Evolutionary conservation across 768 basidiomycete species (phyloP).

Genomic region (Pluteus cervinus): DNA sequence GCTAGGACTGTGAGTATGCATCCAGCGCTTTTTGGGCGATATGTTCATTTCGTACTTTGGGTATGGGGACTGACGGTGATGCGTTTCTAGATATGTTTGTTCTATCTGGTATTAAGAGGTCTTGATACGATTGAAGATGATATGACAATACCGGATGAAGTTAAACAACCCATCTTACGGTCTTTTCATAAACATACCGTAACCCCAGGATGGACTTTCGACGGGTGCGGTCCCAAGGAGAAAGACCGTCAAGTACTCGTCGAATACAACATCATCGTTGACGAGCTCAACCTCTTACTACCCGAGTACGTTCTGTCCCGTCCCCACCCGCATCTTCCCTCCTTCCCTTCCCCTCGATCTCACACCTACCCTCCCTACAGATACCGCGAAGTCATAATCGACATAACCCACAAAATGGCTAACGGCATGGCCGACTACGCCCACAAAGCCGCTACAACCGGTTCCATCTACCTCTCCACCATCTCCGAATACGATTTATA

Average conservation of each 20-base stretch:
- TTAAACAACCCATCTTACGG: conserved; percentile 83
- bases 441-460: conserved; percentile 70
- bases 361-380: conserved; percentile 24
- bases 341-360: conserved; percentile 4
- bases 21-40: conserved; percentile 1
- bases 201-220: conserved; percentile 82
- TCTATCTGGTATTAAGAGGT: conserved; percentile 90
- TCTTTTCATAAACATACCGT: conserved; percentile 75
- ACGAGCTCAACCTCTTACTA: conserved; percentile 68
- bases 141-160: conserved; percentile 84
- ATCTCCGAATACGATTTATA: conserved; percentile 92
- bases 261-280: conserved; percentile 75
- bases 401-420: conserved; percentile 84
- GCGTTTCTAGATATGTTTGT: conserved; percentile 72
- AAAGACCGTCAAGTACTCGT: conserved; percentile 83
- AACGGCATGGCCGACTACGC: conserved; percentile 95
- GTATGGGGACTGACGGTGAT: neutral
- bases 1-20: conserved; percentile 73
- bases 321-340: conserved; percentile 5
- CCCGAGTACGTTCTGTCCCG: conserved; percentile 41
- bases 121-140: conserved; percentile 99
- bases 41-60: neutral
- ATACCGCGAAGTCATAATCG: conserved; percentile 77
- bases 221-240: conserved; percentile 77
- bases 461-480: conserved; percentile 64